These are phyloP conservation scores for Chaetomium globosum DNA, from an alignment of 2,329 filamentous ascomycete genomes.

Conservation along the genomic window DNA sequence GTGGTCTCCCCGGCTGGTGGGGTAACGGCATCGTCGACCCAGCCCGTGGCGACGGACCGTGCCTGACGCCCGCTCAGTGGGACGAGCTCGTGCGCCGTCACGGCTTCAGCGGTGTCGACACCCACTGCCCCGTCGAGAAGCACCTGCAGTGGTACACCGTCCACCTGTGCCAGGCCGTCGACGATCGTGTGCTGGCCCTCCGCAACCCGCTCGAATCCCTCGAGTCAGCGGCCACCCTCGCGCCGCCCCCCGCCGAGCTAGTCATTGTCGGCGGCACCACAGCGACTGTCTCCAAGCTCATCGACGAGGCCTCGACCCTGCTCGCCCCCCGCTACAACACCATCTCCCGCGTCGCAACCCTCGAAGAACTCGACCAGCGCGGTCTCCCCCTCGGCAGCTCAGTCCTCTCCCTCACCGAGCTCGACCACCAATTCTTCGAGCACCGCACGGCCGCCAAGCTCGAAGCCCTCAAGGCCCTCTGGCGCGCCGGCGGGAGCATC, in stretches of 20 bases:
- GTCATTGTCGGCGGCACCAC: constrained; percentile 34
- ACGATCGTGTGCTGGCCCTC: not conserved
- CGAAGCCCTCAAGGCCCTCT: not conserved
- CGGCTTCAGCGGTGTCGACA: not conserved
- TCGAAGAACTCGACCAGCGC: not conserved
- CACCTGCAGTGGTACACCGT: not conserved
- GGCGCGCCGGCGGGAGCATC: not conserved
- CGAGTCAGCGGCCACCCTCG: not conserved
- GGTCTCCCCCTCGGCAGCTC: not conserved
- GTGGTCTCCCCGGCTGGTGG: not conserved
- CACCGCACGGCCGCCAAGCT: not conserved
- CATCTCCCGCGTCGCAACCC: not conserved
- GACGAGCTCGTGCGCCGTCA: not conserved
- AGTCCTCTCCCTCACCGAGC: not conserved
- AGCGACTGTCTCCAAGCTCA: not conserved
- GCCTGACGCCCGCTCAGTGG: not conserved
- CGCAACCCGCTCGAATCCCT: constrained; percentile 27
- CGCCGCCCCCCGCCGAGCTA: constrained; percentile 12
- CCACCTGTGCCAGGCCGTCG: not conserved
- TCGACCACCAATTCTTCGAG: not conserved
- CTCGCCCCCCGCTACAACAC: not conserved
- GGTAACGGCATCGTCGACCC: not conserved
- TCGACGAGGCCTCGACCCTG: not conserved
- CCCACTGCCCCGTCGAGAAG: not conserved
- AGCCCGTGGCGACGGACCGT: not conserved